These are phyloP conservation scores for Fraxinus platypoda DNA, from an alignment of 305 asterid species.

Conservation along the genomic window DNA sequence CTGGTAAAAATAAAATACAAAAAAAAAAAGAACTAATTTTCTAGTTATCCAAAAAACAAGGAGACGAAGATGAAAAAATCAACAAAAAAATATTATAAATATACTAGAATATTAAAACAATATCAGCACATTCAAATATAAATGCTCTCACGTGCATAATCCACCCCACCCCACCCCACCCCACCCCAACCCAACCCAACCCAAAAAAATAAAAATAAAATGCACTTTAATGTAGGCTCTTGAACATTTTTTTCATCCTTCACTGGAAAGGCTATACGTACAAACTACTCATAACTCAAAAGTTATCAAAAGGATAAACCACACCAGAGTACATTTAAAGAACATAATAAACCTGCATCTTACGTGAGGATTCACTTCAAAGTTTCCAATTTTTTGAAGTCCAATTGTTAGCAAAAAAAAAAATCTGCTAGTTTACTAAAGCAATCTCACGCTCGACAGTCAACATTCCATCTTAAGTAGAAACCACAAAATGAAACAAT, in stretches of 20 bases:
- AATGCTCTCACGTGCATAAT: neutral
- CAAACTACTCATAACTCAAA: neutral
- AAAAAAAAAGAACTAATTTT: neutral
- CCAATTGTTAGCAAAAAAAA: neutral
- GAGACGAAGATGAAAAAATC: neutral
- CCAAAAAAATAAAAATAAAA: no score
- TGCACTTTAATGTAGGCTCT: neutral
- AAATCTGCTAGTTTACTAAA: neutral
- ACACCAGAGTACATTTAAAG: neutral
- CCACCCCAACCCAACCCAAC: no score
- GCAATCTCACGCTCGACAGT: neutral
- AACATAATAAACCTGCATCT: neutral
- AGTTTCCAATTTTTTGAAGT: neutral
- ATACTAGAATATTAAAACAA: neutral
- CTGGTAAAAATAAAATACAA: constrained; percentile 35
- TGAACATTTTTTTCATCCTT: neutral
- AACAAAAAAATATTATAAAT: neutral
- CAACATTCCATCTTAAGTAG: neutral
- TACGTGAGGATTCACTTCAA: neutral
- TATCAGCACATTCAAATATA: neutral
- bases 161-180: neutral
- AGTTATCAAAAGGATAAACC: neutral
- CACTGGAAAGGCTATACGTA: neutral
- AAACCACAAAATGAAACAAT: neutral
- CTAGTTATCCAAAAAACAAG: neutral